These are phyloP conservation scores for Silene vulgaris DNA, from an alignment of 179 eudicot genomes.

Conservation along the genomic window DNA sequence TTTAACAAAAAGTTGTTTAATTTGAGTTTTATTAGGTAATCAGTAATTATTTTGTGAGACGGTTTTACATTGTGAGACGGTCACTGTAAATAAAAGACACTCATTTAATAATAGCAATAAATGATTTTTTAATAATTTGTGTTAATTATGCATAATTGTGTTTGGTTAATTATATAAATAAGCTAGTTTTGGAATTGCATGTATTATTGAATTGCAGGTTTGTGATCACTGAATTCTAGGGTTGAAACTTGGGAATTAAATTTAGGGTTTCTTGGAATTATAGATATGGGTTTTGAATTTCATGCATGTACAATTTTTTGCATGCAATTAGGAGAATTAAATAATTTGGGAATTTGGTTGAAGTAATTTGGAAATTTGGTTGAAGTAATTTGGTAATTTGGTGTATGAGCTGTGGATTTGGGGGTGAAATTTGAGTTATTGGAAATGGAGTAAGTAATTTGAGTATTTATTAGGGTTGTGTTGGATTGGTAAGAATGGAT, in stretches of 20 bases:
- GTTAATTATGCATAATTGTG: neutral
- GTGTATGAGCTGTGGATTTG: constrained; percentile 1
- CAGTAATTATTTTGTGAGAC: too few relatives aligned
- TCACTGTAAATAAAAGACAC: too few relatives aligned
- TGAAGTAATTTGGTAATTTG: neutral
- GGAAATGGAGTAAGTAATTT: constrained; percentile 4
- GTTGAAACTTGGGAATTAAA: neutral
- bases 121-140: too few relatives aligned
- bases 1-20: neutral
- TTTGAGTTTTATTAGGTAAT: neutral
- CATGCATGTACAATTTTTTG: neutral
- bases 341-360: neutral
- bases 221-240: neutral
- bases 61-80: too few relatives aligned
- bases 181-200: constrained; percentile 16
- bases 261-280: neutral
- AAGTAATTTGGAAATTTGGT: neutral
- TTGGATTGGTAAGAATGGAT: constrained; percentile 34
- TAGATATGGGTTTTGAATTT: neutral
- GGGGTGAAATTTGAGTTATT: neutral
- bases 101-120: too few relatives aligned
- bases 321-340: neutral
- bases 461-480: constrained; percentile 5
- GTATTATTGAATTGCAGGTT: neutral
- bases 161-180: neutral